Percentiles rank a stretch among this genome's conserved stretches.
Evolutionary conservation across 345 rosid species (phyloP).

Genomic region (Dimocarpus longan): DNA sequence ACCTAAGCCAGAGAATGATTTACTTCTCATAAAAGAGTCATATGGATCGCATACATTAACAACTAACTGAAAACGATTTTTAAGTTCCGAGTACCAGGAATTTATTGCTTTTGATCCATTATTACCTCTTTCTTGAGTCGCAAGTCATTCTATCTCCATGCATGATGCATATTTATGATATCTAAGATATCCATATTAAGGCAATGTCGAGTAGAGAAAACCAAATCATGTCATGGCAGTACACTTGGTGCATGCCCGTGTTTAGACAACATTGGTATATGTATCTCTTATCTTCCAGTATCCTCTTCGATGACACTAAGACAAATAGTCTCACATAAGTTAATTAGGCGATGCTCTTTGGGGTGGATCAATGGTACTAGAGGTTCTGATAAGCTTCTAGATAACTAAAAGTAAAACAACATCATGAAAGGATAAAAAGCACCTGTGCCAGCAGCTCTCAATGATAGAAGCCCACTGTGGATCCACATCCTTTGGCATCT

Average conservation of each 20-base stretch:
- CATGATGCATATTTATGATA: not conserved
- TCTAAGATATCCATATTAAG: not conserved
- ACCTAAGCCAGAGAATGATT: conserved; percentile 1
- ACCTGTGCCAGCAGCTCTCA: conserved; percentile 98
- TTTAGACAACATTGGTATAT: not conserved
- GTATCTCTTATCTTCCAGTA: not conserved
- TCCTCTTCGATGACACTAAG: not conserved
- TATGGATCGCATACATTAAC: not conserved
- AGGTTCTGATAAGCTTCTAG: conserved; percentile 6
- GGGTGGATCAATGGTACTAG: not conserved
- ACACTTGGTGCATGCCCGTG: not conserved
- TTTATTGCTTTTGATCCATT: not conserved
- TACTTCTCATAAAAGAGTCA: not conserved
- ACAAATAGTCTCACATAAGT: not conserved
- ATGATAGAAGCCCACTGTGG: conserved; percentile 78
- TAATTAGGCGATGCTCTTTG: not conserved
- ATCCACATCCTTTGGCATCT: conserved; percentile 79
- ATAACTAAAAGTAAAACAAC: conserved; percentile 4
- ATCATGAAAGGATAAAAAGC: conserved; percentile 22
- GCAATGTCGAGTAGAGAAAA: not conserved
- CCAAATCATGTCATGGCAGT: not conserved
- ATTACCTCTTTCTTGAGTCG: not conserved
- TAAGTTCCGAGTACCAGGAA: not conserved
- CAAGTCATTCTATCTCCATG: not conserved
- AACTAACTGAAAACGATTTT: not conserved